Percentiles rank a stretch among this genome's conserved stretches.
phyloP scores from a whole-genome alignment of 495 filamentous ascomycete genomes.

The Gamarada debralockiae region DNA sequence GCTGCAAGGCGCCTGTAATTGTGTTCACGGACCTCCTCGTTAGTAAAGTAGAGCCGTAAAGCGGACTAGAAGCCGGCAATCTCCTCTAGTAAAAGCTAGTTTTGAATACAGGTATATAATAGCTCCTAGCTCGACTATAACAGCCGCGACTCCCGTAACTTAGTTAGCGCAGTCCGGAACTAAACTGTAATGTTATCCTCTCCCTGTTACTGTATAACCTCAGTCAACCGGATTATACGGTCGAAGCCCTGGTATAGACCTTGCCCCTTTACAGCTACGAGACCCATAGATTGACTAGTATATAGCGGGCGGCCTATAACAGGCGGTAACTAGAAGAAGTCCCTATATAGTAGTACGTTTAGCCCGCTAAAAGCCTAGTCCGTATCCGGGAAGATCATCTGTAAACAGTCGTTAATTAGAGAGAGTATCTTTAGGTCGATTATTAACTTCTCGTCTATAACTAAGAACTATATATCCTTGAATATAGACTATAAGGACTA shows the following conservation, averaged over 20 bases:
- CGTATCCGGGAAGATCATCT: background rate
- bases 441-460: constrained; percentile 2
- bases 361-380: background rate
- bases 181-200: background rate
- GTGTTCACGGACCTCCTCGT: background rate
- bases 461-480: background rate
- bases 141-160: background rate
- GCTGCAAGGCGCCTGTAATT: background rate
- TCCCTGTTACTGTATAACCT: background rate
- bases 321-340: background rate
- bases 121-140: background rate
- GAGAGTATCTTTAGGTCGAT: background rate
- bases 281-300: background rate
- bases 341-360: background rate
- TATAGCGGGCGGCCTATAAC: background rate
- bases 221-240: background rate
- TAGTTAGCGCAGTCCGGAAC: background rate
- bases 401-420: background rate
- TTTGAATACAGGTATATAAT: background rate
- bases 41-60: background rate
- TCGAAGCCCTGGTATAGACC: background rate
- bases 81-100: background rate
- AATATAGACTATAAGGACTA: background rate
- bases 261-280: background rate
- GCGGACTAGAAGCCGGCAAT: background rate